These are phyloP conservation scores for Solanum gracilifrons DNA, from an alignment of 257 asterid species.

Conservation along the genomic window DNA sequence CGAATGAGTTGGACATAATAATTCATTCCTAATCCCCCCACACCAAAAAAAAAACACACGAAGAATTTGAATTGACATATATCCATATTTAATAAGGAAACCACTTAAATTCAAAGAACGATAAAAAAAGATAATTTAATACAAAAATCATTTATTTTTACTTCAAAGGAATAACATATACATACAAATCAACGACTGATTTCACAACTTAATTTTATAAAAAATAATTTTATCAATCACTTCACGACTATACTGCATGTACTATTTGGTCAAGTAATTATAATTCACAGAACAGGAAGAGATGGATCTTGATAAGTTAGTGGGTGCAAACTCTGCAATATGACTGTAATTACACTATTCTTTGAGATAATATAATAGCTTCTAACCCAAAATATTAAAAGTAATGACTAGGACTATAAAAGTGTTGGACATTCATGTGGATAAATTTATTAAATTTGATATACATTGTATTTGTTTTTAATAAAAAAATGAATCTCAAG, in stretches of 20 bases:
- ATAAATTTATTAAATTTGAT: neutral
- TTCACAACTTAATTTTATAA: neutral
- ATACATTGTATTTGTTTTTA: neutral
- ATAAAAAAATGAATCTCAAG: neutral
- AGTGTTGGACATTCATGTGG: neutral
- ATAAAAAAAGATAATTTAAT: neutral
- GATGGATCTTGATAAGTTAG: neutral
- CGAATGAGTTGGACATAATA: neutral
- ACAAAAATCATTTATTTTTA: accelerated
- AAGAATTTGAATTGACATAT: neutral
- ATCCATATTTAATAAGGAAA: neutral
- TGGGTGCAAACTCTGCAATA: neutral
- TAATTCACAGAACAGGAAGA: neutral
- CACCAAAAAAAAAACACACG: too few species aligned
- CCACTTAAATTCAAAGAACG: neutral
- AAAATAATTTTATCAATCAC: neutral
- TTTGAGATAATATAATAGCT: neutral
- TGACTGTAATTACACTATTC: neutral
- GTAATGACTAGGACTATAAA: neutral
- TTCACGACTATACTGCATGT: neutral
- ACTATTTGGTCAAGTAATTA: neutral
- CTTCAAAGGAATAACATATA: neutral
- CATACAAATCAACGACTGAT: neutral
- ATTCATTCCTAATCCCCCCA: neutral
- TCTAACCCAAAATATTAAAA: neutral